Percentiles rank a stretch among this genome's conserved stretches.
These are phyloP conservation scores for Alternaria viburni DNA, from an alignment of 2,329 filamentous ascomycete species.

Conservation along the genomic window DNA sequence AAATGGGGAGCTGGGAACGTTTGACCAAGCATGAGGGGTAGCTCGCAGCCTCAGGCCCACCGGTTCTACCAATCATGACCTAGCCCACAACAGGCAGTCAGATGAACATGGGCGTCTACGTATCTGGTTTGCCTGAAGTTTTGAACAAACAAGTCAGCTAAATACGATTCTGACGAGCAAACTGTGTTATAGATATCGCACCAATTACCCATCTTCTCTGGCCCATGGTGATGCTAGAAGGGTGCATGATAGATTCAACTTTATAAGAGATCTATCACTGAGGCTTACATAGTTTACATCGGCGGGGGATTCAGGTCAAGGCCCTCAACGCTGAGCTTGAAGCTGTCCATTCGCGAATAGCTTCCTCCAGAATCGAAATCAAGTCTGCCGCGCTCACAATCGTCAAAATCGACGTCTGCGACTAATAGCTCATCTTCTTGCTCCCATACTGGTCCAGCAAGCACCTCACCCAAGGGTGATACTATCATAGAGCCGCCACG, in stretches of 20 bases:
- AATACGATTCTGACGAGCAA: neutral
- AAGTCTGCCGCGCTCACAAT: conserved; percentile 80
- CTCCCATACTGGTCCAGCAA: conserved; percentile 85
- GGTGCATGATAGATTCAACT: neutral
- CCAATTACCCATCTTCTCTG: neutral
- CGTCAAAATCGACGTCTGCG: conserved; percentile 82
- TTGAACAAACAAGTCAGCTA: neutral
- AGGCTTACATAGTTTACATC: conserved; percentile 22
- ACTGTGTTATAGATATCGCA: neutral
- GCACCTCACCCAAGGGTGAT: conserved; percentile 77
- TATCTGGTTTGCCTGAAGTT: neutral
- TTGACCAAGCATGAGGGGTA: neutral
- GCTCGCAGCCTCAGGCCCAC: neutral
- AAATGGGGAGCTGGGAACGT: neutral
- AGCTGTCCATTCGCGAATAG: conserved; percentile 77
- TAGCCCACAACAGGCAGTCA: neutral
- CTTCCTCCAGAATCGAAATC: conserved; percentile 86
- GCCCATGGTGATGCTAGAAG: neutral
- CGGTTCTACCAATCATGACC: neutral
- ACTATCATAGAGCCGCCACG: conserved; percentile 85
- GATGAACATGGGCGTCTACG: neutral
- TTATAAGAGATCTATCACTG: neutral
- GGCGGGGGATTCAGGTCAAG: conserved; percentile 67
- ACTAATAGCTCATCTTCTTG: conserved; percentile 70
- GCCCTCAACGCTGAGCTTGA: conserved; percentile 65